Base-by-base conservation (phyloP, 371 early-diverging fungal species). In the Saksenaea oblongispora region DNA sequence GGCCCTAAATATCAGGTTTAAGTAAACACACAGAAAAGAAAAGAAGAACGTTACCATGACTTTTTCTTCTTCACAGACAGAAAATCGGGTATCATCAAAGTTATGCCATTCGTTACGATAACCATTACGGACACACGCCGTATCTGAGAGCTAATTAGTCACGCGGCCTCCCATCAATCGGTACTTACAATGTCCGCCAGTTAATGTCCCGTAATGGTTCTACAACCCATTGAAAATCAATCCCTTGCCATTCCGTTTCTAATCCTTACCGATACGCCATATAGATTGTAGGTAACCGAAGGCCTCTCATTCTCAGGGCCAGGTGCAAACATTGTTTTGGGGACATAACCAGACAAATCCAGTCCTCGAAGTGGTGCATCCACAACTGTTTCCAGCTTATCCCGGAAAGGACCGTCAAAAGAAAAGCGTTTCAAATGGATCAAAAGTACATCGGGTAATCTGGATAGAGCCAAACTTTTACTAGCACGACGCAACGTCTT, bases 351-450 rank as follows among this genome's bases (percentile, higher is more conserved):
- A 17, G 76, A 71, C 42, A 77, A 41, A 65, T 80, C 77, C 11
- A 75, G 55, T 9, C 71, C 67, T 61, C 72, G 78, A 62, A 93
- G 70, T 0, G 98, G 97, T 64, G 92, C 95, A 54, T 91, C 81
- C 0, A 98, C 96, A 67, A 86, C 74, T 0, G 91, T 92, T 56
- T 95, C 95, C 42, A 98, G 71, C 70, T 97, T 98, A 73, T 97
- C 89, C 47, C 92, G 86, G 71, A 97, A 97, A 7, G 93, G 95
- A 0, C 98, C 98, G 58, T 94, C 87, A 59, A 81, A 93, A n/a
- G 91, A 93, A 63, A 98, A 98, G 18, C 98, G 86, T 70, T 97
- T 98, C 65, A 98, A 66, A 62, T 97, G 96, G 42, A 98, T 87
- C 37, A 98, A 66, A 17, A 98, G 70, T 8, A 98, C 90, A 59